These are phyloP conservation scores for Obba rivulosa DNA, from an alignment of 768 basidiomycete genomes.

Conservation along the genomic window DNA sequence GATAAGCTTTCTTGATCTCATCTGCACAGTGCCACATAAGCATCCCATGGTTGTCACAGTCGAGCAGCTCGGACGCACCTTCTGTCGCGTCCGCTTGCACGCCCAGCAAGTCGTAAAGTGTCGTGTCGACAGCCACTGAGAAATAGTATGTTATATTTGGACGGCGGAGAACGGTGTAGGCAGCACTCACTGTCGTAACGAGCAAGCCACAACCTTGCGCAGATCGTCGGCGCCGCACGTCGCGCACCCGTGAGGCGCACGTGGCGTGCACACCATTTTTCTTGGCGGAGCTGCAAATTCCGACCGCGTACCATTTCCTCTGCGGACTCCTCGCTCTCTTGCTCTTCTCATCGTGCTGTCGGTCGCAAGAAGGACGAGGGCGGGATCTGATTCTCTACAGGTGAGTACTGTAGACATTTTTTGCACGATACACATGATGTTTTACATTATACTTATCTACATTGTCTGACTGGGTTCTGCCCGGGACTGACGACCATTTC, in stretches of 20 bases:
- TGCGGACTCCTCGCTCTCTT: too few relatives aligned
- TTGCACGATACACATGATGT: slow-evolving; percentile 57
- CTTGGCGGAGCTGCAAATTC: too few relatives aligned
- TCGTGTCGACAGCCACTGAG: slow-evolving; percentile 70
- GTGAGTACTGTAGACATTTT: too few relatives aligned
- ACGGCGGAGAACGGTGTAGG: neutral
- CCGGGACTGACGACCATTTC: slow-evolving; percentile 45
- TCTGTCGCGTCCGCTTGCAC: slow-evolving; percentile 64
- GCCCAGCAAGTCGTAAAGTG: slow-evolving; percentile 82
- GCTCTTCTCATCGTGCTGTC: too few relatives aligned
- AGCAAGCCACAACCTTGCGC: neutral
- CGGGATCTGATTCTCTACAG: too few relatives aligned
- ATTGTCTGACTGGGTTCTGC: slow-evolving; percentile 70
- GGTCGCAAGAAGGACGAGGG: neutral
- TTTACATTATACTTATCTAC: slow-evolving; percentile 68
- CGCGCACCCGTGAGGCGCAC: neutral
- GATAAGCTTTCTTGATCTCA: slow-evolving; percentile 93
- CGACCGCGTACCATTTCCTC: too few relatives aligned
- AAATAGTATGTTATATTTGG: neutral
- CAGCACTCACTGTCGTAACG: neutral
- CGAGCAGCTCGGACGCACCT: slow-evolving; percentile 39
- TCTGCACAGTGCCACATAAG: slow-evolving; percentile 34
- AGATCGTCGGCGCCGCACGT: neutral
- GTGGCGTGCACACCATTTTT: too few relatives aligned
- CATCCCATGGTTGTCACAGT: neutral